Evolutionary conservation across 2,329 filamentous ascomycete genomes (phyloP), one percentile per base, ranked within the genome.

Genomic region (Diplodia seriata): DNA sequence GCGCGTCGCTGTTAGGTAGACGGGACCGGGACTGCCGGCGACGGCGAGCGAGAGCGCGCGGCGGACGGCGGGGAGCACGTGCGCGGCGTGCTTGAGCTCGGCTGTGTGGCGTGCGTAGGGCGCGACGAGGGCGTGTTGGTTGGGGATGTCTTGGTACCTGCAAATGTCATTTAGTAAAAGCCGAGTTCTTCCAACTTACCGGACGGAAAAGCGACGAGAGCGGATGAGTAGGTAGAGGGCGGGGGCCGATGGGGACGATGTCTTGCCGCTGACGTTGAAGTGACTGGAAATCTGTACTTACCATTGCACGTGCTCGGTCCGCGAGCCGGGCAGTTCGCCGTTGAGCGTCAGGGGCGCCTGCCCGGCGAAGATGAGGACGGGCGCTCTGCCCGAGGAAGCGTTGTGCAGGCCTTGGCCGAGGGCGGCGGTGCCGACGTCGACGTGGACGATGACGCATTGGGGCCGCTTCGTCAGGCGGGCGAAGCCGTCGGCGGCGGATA

Each of bases 51-150:
- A 71, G 33, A 77, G 61, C 4, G 76, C 76, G 29, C 75, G 70
- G 15, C 66, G 65, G 18, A 75, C 68, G 31, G 71, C 66, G 62
- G 76, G 72, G 26, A 81, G 97, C 92, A 83, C 76, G 67, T 18
- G 31, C 12, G 73, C 68, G 2, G 72, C 75, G 12, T 69, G 72
- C 2, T 93, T 94, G 78, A 97, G 89, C 81, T 97, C 93, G 4
- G 85, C 92, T 0, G 89, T 81, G 75, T 94, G 97, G 14, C 93
- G 86, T 76, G 93, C 96, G 78, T 97, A 97, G 80, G 96, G 93
- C 0, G 87, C 83, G 4, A 97, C 82, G 69, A 97, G 93, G 73
- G 89, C 86, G 77, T 90, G 91, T 77, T 94, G 92, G 73, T 94
- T 91, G 0, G 90, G 91, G 2, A 93, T 89, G 77, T 94, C 91